Percentiles rank a stretch among this genome's conserved stretches.
Evolutionary conservation across 495 filamentous ascomycete genomes (phyloP).

Genomic region (Glonium stellatum): DNA sequence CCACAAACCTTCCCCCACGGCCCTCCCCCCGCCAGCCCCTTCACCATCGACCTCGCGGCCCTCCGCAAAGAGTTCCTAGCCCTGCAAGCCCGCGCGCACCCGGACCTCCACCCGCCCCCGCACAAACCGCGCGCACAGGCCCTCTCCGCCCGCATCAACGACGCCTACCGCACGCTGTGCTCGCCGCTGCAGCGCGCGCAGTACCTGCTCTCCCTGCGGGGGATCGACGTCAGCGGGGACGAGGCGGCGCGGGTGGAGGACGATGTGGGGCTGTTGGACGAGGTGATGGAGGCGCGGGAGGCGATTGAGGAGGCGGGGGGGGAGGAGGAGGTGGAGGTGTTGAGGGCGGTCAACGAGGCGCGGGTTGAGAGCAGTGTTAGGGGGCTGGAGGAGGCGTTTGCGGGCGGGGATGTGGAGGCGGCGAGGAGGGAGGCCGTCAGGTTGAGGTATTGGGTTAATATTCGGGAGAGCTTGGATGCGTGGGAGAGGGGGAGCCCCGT

Average conservation of each 20-base stretch:
- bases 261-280: slow-evolving; percentile 65
- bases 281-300: slow-evolving; percentile 83
- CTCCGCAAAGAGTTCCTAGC: slow-evolving; percentile 81
- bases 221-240: slow-evolving; percentile 71
- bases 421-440: slow-evolving; percentile 66
- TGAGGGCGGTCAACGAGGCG: slow-evolving; percentile 61
- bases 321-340: slow-evolving; percentile 55
- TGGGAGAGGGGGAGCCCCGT: slow-evolving; percentile 71
- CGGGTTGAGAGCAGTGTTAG: slow-evolving; percentile 55
- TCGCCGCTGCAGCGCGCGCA: slow-evolving; percentile 74
- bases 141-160: slow-evolving; percentile 71
- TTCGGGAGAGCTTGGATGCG: slow-evolving; percentile 67
- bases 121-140: slow-evolving; percentile 60
- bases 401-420: slow-evolving; percentile 52
- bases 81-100: slow-evolving; percentile 72
- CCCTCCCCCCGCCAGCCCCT: slow-evolving; percentile 69
- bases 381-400: slow-evolving; percentile 57
- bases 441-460: slow-evolving; percentile 88
- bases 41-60: slow-evolving; percentile 57
- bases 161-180: slow-evolving; percentile 76
- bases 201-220: slow-evolving; percentile 67
- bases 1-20: slow-evolving; percentile 70
- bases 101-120: slow-evolving; percentile 61
- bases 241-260: slow-evolving; percentile 61
- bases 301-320: slow-evolving; percentile 65